Evolutionary conservation across 2,329 filamentous ascomycete genomes (phyloP), one percentile per base, ranked within the genome.

Genomic region (Cercospora sesami): DNA sequence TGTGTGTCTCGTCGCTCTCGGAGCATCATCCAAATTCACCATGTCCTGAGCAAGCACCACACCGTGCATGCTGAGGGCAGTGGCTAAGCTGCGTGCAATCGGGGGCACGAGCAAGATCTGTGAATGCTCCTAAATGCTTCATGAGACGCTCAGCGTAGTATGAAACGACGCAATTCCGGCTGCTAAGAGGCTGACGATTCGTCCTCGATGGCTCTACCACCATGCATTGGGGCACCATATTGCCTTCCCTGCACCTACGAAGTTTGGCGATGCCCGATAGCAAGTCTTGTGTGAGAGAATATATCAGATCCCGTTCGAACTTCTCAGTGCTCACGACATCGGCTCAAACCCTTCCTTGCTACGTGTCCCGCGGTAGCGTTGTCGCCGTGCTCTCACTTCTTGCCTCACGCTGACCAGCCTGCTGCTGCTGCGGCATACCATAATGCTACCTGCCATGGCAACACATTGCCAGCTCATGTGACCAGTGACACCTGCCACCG

Each of bases 391-490:
- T 28, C 57, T 59, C 33, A 39, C 31, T 36, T 42, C 23, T 10
- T 30, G 33, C 59, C 36, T 61, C 36, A 61, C 36, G 42, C 4
- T 18, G 12, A 30, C 21, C n/a, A 36, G 4, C 30, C n/a, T 36
- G 55, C 14, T 30, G 28, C 28, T 30, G 28, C 28, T 23, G 28
- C 28, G 4, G 30, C 30, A 59, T 48, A 23, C 18, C 14, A 31
- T 59, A 2, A n/a, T 39, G 23, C 33, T 64, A 16, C 23, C 9
- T 23, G 36, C 48, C 23, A 57, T 23, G 48, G 48, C n/a, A 31
- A 26, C 33, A 60, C 62, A 42, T 14, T 60, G 58, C 31, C 58
- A 33, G 28, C 23, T 48, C 60, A 63, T 63, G 21, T 53, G 60
- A 63, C n/a, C 60, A 63, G 28, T 36, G 23, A 30, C 60, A 63